phyloP scores from a whole-genome alignment of 805 yeast genomes.

The Starmerella davenportii region DNA sequence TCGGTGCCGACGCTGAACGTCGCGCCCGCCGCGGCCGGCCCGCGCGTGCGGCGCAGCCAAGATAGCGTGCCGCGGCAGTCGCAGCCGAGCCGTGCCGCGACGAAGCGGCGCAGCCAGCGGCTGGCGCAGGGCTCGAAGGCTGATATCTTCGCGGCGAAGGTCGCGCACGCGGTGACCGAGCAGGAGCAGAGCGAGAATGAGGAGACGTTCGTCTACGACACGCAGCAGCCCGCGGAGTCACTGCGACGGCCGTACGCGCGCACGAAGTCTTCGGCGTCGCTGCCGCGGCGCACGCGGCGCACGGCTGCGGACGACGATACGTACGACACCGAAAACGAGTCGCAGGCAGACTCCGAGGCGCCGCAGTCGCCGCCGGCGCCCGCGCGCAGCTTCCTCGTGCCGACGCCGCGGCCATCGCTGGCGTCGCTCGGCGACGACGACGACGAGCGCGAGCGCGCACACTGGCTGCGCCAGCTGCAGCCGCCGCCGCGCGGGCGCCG shows the following conservation, averaged over 20 bases:
- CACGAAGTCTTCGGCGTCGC: conserved; percentile 10
- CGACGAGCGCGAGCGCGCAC: not conserved
- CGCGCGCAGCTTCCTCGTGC: not conserved
- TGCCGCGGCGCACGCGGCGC: not conserved
- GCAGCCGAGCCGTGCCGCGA: conserved; percentile 10
- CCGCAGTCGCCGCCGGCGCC: not conserved
- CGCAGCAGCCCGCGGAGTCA: conserved; percentile 19
- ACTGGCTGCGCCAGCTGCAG: not conserved
- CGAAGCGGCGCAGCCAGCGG: conserved; percentile 27
- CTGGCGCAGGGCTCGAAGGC: conserved; percentile 46
- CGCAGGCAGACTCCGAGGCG: not conserved
- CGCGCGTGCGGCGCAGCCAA: conserved; percentile 18
- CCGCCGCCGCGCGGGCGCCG: not conserved
- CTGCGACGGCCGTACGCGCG: conserved; percentile 14
- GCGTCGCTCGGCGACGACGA: not conserved
- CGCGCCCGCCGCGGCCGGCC: conserved; percentile 6
- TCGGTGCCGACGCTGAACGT: conserved; percentile 28
- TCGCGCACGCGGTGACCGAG: conserved; percentile 87
- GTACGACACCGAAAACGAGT: not conserved
- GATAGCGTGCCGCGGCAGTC: conserved; percentile 17
- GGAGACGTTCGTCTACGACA: conserved; percentile 91
- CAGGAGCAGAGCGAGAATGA: conserved; percentile 58
- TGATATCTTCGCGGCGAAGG: conserved; percentile 83
- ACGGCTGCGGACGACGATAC: not conserved
- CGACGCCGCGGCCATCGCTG: not conserved